phyloP scores from a whole-genome alignment of 805 yeast species.

The Naumovozyma castellii region DNA sequence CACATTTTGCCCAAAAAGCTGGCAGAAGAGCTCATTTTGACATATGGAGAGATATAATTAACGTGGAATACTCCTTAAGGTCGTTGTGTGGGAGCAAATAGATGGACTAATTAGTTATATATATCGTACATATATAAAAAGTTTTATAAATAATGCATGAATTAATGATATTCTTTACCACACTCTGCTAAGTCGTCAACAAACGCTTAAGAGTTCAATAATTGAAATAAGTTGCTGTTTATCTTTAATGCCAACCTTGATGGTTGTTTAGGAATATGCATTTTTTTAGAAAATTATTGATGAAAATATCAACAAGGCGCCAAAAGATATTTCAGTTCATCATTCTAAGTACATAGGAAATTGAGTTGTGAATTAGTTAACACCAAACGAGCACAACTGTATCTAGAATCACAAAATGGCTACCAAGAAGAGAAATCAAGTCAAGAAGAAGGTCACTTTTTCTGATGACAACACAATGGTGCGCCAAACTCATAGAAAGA shows the following conservation, averaged over 20 bases:
- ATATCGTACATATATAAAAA: neutral
- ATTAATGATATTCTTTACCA: neutral
- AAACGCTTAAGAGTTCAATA: no score
- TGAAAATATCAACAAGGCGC: neutral
- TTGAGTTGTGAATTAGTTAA: no score
- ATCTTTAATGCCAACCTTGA: no score
- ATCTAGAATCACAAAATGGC: constrained; percentile 14
- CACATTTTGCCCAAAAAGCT: constrained; percentile 44
- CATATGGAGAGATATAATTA: constrained; percentile 58
- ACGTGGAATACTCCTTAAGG: constrained; percentile 38
- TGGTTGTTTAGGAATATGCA: no score
- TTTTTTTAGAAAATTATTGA: no score
- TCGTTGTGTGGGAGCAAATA: constrained; percentile 7
- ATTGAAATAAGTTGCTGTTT: no score
- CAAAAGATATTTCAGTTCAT: no score
- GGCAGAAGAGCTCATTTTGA: constrained; percentile 50
- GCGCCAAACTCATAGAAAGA: constrained; percentile 16
- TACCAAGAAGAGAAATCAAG: constrained; percentile 13
- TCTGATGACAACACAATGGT: constrained; percentile 28
- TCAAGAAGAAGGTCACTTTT: constrained; percentile 26
- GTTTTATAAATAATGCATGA: neutral
- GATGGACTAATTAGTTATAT: neutral
- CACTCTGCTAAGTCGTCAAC: no score
- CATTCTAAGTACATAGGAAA: no score
- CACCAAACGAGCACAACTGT: no score